Evolutionary conservation across 2,329 filamentous ascomycete species (phyloP).

Genomic region (Ciborinia camelliae): DNA sequence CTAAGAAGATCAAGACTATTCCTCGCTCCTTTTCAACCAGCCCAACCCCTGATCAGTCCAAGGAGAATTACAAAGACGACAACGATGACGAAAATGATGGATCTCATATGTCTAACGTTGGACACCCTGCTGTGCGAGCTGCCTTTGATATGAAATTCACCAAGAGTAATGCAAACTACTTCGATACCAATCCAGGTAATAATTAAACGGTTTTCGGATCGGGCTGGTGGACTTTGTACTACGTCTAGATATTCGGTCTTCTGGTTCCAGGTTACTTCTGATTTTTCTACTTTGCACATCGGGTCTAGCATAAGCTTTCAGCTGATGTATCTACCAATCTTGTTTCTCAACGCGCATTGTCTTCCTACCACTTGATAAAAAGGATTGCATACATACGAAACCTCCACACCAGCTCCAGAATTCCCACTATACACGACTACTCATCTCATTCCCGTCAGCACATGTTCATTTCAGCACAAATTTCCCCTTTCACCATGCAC

Average conservation of each 20-base stretch:
- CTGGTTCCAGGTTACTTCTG: not conserved
- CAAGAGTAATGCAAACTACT: slow-evolving; percentile 1
- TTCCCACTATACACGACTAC: not conserved
- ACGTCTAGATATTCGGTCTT: not conserved
- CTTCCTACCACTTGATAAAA: not conserved
- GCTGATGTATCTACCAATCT: not conserved
- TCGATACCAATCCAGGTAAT: not conserved
- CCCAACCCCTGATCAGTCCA: not conserved
- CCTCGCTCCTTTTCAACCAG: not conserved
- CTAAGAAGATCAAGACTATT: not conserved
- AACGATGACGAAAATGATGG: not conserved
- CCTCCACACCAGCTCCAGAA: not conserved
- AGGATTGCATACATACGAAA: not conserved
- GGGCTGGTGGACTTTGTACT: accelerated
- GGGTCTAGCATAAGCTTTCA: not conserved
- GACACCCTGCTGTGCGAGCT: not conserved
- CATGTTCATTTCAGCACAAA: too few relatives aligned
- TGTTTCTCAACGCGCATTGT: too few relatives aligned
- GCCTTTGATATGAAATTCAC: not conserved
- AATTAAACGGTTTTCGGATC: not conserved
- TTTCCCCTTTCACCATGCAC: not conserved
- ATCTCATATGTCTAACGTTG: accelerated
- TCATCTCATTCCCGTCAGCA: not conserved
- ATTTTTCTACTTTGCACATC: not conserved
- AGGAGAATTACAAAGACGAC: not conserved